A percentile compares a stretch with the other conserved stretches of the same genome.
Conservation (phyloP, 1,284 basidiomycete species). For the Ustilago hordei region DNA sequence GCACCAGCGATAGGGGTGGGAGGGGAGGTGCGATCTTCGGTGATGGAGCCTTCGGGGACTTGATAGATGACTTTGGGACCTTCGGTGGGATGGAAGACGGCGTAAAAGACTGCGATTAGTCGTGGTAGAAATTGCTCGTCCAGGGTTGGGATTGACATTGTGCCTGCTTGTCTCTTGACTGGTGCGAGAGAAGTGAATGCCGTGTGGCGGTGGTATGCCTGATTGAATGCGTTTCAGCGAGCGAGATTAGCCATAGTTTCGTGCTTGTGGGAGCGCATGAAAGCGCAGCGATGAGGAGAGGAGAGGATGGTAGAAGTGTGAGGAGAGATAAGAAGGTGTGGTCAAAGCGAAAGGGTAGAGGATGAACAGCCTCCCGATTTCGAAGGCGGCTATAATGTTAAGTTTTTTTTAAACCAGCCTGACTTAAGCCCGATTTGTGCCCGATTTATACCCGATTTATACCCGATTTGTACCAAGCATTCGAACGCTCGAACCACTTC, state of each 20-base stretch:
- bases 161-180: not conserved
- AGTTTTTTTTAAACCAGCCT: too few relatives aligned
- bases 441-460: too few relatives aligned
- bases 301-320: not conserved
- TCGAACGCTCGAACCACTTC: constrained; percentile 9
- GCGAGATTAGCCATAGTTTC: not conserved
- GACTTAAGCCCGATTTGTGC: too few relatives aligned
- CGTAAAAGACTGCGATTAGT: constrained; percentile 87
- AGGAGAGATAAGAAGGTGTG: constrained; percentile 1
- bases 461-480: not conserved
- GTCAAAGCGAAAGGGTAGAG: not conserved
- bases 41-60: constrained; percentile 79
- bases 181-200: not conserved
- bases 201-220: not conserved
- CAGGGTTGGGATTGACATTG: constrained; percentile 46
- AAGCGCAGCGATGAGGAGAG: not conserved
- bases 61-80: constrained; percentile 89
- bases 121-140: constrained; percentile 71
- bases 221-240: not conserved
- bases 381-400: not conserved
- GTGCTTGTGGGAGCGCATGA: not conserved
- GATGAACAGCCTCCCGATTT: not conserved
- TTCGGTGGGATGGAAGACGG: constrained; percentile 82
- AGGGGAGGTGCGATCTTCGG: constrained; percentile 21
- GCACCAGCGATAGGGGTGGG: not conserved